Percentiles rank a stretch among this genome's conserved stretches.
Evolutionary conservation across 148 eudicot species (phyloP).

Genomic region (Diospyros kaki): DNA sequence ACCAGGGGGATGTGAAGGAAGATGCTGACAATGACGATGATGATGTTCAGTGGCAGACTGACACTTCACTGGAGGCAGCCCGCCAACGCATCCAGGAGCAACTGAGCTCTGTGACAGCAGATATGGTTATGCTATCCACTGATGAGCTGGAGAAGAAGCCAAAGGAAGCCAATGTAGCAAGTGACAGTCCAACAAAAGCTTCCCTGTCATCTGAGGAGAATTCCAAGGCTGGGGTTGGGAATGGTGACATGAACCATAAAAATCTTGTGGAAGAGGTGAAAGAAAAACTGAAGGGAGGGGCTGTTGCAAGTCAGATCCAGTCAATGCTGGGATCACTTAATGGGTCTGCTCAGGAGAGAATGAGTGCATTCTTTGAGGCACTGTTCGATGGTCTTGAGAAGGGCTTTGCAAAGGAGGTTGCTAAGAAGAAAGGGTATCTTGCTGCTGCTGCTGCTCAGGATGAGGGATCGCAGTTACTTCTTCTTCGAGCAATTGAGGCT

Average conservation of each 20-base stretch:
- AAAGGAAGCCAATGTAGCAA: neutral
- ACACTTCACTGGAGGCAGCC: conserved; percentile 75
- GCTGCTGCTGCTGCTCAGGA: conserved; percentile 42
- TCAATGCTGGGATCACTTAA: conserved; percentile 39
- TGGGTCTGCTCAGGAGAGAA: conserved; percentile 49
- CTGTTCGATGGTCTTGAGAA: conserved; percentile 46
- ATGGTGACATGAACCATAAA: conserved; percentile 1
- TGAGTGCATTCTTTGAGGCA: conserved; percentile 50
- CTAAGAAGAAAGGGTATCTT: conserved; percentile 45
- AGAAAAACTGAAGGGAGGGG: conserved; percentile 36
- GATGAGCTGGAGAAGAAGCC: conserved; percentile 39
- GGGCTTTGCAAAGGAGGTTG: conserved; percentile 54
- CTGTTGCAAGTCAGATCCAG: conserved; percentile 45
- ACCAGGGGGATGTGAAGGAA: conserved; percentile 48
- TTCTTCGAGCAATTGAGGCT: conserved; percentile 56
- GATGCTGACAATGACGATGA: conserved; percentile 33
- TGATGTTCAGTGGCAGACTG: conserved; percentile 73
- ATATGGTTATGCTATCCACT: conserved; percentile 76
- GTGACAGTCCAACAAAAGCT: neutral
- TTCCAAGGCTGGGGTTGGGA: conserved; percentile 22
- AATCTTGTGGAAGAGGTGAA: conserved; percentile 41
- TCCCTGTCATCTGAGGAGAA: conserved; percentile 22
- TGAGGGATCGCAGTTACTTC: conserved; percentile 44
- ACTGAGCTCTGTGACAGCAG: conserved; percentile 70
- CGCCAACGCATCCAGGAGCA: conserved; percentile 64